Evolutionary conservation across 2,329 filamentous ascomycete genomes (phyloP).

Genomic region (Fusarium denticulatum): DNA sequence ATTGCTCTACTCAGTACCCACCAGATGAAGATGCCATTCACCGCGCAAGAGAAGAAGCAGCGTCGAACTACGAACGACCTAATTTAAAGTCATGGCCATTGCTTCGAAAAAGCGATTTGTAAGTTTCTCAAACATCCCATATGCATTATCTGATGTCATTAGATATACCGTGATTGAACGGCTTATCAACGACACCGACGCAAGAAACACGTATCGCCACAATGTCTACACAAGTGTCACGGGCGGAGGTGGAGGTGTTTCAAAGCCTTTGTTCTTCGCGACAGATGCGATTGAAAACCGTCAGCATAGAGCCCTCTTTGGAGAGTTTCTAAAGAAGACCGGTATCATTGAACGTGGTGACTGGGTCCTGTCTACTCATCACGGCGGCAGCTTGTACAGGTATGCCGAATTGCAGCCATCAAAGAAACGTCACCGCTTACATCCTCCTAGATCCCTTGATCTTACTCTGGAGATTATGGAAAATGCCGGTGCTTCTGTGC

Average conservation of each 20-base stretch:
- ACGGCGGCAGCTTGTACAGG: slow-evolving; percentile 51
- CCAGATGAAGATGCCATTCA: slow-evolving; percentile 30
- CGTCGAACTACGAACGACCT: background rate
- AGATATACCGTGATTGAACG: slow-evolving; percentile 50
- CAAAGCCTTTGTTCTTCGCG: slow-evolving; percentile 51
- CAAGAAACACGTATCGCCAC: slow-evolving; percentile 50
- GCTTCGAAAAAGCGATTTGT: slow-evolving; percentile 39
- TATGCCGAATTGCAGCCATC: slow-evolving; percentile 8
- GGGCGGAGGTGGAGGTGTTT: slow-evolving; percentile 49
- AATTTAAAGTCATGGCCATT: slow-evolving; percentile 24
- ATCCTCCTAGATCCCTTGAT: slow-evolving; percentile 48
- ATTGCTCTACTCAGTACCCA: slow-evolving; percentile 45
- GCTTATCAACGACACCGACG: slow-evolving; percentile 48
- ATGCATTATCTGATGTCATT: background rate
- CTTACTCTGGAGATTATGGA: slow-evolving; percentile 53
- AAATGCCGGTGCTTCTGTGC: slow-evolving; percentile 52
- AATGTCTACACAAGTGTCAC: slow-evolving; percentile 53
- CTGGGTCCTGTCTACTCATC: slow-evolving; percentile 53
- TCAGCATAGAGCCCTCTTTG: slow-evolving; percentile 49
- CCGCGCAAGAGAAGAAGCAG: slow-evolving; percentile 3
- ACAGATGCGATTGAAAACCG: slow-evolving; percentile 55
- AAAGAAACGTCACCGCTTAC: background rate
- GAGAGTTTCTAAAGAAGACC: slow-evolving; percentile 44
- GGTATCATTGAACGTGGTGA: slow-evolving; percentile 49
- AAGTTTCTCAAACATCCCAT: background rate